phyloP scores from a whole-genome alignment of 371 early-diverging fungal genomes.

The Scutellospora calospora region DNA sequence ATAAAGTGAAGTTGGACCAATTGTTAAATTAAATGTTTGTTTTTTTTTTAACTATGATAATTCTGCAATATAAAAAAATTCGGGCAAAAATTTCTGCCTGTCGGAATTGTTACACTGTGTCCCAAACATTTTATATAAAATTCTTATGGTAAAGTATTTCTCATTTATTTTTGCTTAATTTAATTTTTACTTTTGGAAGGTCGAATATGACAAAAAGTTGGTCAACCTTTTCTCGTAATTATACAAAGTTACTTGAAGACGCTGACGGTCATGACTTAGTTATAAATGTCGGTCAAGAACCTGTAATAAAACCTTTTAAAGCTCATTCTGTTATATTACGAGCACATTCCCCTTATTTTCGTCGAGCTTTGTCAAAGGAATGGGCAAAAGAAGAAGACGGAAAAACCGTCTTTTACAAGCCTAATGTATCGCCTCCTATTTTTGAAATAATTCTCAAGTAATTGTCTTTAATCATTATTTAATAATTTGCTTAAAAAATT shows the following conservation, averaged over 20 bases:
- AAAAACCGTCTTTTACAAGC: background rate
- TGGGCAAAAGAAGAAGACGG: slow-evolving; percentile 4
- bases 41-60: no score
- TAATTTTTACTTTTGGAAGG: no score
- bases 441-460: slow-evolving; percentile 22
- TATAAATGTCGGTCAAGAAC: slow-evolving; percentile 29
- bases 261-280: slow-evolving; percentile 6
- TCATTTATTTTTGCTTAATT: no score
- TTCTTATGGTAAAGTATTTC: no score
- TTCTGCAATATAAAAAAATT: no score
- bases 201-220: background rate
- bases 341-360: slow-evolving; percentile 3
- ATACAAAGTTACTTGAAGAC: background rate
- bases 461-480: slow-evolving; percentile 27
- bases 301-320: slow-evolving; percentile 5
- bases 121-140: no score
- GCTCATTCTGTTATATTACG: slow-evolving; percentile 10
- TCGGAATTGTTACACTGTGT: no score
- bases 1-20: no score
- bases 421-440: background rate
- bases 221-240: slow-evolving; percentile 7
- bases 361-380: background rate
- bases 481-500: background rate
- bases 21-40: no score
- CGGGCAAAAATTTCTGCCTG: no score